A percentile compares a stretch with the other conserved stretches of the same genome.
These are phyloP conservation scores for Usnea hakonensis DNA, from an alignment of 495 filamentous ascomycete genomes.

Conservation along the genomic window DNA sequence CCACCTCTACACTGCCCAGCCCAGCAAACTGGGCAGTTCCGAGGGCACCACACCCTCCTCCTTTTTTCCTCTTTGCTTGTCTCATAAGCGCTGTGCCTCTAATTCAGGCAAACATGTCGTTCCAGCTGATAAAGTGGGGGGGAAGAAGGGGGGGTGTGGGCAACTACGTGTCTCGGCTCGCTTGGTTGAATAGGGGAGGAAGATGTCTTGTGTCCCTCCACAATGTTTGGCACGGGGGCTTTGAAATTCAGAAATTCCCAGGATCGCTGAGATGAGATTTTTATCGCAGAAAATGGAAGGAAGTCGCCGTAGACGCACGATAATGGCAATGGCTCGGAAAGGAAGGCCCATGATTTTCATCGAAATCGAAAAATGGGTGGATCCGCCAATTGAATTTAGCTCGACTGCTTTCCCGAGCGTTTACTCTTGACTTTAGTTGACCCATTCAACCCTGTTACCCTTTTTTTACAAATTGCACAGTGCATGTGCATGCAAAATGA, in stretches of 20 bases:
- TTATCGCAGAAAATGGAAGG: neutral
- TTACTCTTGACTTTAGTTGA: neutral
- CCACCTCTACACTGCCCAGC: neutral
- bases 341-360: conserved; percentile 9
- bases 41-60: neutral
- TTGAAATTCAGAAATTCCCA: neutral
- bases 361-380: conserved; percentile 4
- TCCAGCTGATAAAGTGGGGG: neutral
- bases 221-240: neutral
- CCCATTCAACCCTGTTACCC: too few species aligned
- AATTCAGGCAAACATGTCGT: too few species aligned
- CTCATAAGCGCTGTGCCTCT: conserved; percentile 15
- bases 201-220: neutral
- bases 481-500: neutral
- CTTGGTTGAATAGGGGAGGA: neutral
- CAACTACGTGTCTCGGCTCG: conserved; percentile 7
- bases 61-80: neutral
- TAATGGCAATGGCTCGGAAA: conserved; percentile 13
- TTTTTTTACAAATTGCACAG: neutral
- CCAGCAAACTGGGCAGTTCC: neutral
- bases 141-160: too few species aligned
- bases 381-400: conserved; percentile 12
- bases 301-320: conserved; percentile 7
- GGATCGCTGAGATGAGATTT: conserved; percentile 6
- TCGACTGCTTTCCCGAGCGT: conserved; percentile 9